Percentiles rank a stretch among this genome's conserved stretches.
Conservation (phyloP, 2,329 filamentous ascomycete genomes). For the Colletotrichum sidae region DNA sequence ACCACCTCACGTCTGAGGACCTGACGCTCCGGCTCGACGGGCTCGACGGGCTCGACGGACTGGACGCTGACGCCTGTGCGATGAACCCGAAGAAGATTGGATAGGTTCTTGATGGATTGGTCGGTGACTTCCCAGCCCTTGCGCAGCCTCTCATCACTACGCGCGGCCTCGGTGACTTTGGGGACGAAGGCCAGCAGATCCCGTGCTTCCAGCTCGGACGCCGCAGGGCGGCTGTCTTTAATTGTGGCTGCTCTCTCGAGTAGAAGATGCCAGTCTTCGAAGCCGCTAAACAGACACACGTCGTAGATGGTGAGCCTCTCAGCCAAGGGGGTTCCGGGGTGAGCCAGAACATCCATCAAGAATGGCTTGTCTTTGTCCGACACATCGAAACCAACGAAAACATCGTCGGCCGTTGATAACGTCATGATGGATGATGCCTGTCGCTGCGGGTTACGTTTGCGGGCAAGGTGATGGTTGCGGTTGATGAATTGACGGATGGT, state of each 20-base stretch:
- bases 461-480: neutral
- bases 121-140: slow-evolving; percentile 51
- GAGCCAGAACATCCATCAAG: slow-evolving; percentile 46
- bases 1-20: slow-evolving; percentile 18
- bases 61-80: slow-evolving; percentile 14
- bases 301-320: slow-evolving; percentile 45
- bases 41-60: slow-evolving; percentile 4
- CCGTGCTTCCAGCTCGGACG: slow-evolving; percentile 44
- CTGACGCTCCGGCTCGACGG: slow-evolving; percentile 8
- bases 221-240: slow-evolving; percentile 32
- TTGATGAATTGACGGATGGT: neutral
- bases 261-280: slow-evolving; percentile 49
- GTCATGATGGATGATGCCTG: slow-evolving; percentile 28
- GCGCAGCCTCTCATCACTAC: slow-evolving; percentile 21
- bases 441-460: neutral
- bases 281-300: slow-evolving; percentile 47
- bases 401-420: slow-evolving; percentile 21
- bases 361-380: slow-evolving; percentile 45
- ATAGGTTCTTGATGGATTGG: slow-evolving; percentile 37
- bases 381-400: slow-evolving; percentile 47
- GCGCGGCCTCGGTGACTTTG: slow-evolving; percentile 39
- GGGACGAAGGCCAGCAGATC: slow-evolving; percentile 49
- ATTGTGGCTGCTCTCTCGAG: slow-evolving; percentile 49
- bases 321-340: slow-evolving; percentile 39
- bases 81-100: slow-evolving; percentile 28